A percentile compares a stretch with the other conserved stretches of the same genome.
phyloP scores from a whole-genome alignment of 176 grass and related monocot species.

The Stipa capillata region DNA sequence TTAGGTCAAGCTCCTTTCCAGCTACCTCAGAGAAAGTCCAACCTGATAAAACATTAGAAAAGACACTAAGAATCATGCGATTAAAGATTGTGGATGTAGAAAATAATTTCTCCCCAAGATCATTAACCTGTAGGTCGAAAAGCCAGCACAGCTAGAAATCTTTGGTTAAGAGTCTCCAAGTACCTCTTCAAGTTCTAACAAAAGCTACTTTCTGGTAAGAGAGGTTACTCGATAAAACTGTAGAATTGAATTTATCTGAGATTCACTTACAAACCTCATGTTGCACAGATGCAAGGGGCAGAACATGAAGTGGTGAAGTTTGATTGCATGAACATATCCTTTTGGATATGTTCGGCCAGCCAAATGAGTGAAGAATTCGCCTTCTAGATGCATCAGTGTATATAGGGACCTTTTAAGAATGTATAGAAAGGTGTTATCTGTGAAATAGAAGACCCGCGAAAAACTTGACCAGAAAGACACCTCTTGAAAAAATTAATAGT shows the following conservation, averaged over 20 bases:
- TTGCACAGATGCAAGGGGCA: slow-evolving; percentile 52
- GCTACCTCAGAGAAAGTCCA: slow-evolving; percentile 56
- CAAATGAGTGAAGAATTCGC: slow-evolving; percentile 70
- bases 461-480: background rate
- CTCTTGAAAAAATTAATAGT: background rate
- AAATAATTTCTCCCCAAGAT: background rate
- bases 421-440: background rate
- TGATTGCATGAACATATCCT: slow-evolving; percentile 42
- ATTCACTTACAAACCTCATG: slow-evolving; percentile 48
- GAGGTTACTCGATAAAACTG: slow-evolving; percentile 10
- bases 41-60: slow-evolving; percentile 38
- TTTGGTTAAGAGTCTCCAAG: slow-evolving; percentile 44
- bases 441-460: background rate
- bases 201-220: slow-evolving; percentile 1
- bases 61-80: background rate
- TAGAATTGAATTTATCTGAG: background rate
- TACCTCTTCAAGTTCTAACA: slow-evolving; percentile 60
- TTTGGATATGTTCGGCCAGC: slow-evolving; percentile 54
- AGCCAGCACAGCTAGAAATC: slow-evolving; percentile 51
- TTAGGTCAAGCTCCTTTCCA: slow-evolving; percentile 68
- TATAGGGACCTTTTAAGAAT: slow-evolving; percentile 49
- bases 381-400: slow-evolving; percentile 66
- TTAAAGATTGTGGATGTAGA: background rate
- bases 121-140: slow-evolving; percentile 70
- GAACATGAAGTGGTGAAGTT: slow-evolving; percentile 65